A percentile compares a stretch with the other conserved stretches of the same genome.
phyloP scores from a whole-genome alignment of 2,329 filamentous ascomycete species.

The Penicillium verrucosum region DNA sequence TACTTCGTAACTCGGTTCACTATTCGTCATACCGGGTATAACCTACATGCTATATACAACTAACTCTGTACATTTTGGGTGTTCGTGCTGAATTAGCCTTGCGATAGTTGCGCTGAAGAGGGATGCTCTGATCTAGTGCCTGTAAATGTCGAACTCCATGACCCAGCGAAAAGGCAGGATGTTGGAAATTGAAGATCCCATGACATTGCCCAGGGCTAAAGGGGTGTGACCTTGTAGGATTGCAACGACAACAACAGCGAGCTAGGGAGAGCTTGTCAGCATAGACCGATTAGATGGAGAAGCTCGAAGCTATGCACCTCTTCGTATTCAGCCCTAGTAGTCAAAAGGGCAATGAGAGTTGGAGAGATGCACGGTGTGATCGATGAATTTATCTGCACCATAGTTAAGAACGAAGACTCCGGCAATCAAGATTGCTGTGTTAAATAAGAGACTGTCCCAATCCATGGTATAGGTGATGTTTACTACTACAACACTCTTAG shows the following conservation, averaged over 20 bases:
- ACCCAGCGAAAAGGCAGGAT: background rate
- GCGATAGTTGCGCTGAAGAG: background rate
- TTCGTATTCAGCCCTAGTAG: conserved; percentile 56
- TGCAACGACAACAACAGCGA: no score
- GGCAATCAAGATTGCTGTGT: conserved; percentile 37
- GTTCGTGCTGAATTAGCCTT: background rate
- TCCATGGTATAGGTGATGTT: background rate
- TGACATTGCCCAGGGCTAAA: no score
- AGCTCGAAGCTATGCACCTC: conserved; percentile 38
- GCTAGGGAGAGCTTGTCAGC: no score
- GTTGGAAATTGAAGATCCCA: no score
- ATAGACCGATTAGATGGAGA: conserved; percentile 19
- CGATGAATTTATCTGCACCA: conserved; percentile 53
- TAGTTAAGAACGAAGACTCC: conserved; percentile 51
- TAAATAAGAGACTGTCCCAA: conserved; percentile 38
- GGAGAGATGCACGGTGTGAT: conserved; percentile 50
- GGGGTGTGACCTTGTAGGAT: no score
- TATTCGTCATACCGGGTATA: background rate
- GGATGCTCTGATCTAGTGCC: background rate
- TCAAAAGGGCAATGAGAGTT: conserved; percentile 51
- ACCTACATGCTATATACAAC: background rate
- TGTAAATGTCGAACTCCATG: conserved; percentile 31
- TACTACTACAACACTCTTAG: background rate
- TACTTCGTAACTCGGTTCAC: background rate
- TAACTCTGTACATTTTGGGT: background rate